Base-by-base conservation (phyloP, 2,329 filamentous ascomycete species). In the Exophiala mesophila region DNA sequence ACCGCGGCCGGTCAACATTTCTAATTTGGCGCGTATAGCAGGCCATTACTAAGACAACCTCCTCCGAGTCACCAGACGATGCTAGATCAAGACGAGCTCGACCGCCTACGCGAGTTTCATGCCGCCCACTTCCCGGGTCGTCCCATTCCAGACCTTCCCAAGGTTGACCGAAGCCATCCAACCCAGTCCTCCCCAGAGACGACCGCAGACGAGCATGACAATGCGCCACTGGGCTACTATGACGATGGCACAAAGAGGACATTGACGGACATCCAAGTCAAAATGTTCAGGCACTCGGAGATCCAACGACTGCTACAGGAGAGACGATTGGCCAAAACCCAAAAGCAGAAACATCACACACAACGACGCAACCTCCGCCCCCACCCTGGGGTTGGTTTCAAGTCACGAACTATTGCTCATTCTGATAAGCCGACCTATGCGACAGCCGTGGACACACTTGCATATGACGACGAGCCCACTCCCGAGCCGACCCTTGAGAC, bases 201-300 rank as follows among this genome's bases (percentile, higher is more conserved):
- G 7, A 9, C 3, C 12, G 15, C 18, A 10, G 31, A 53, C 8
- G 45, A 54, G 13, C 53, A 63, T 26, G 62, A 65, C 4, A 57
- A 64, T 13, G 83, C 86, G 57, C 78, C 68, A 1, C 70, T 96
- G 12, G 90, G 88, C 13, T 90, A 87, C 63, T 97, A 97, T 55
- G 65, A 77, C 1, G 89, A 97, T 58, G 89, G 90, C 3, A 78
- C 81, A 48, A 92, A 92, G 61, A 83, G 90, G 29, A 95, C 88
- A 13, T 71, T 97, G 56, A 96, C 89, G 7, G 86, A 96, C 58
- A 85, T 88, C 55, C 86, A 96, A 68, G 87, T 96, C 54, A 78
- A 79, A 39, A 90, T 95, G 48, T 96, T 96, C 61, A 77, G 89
- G 48, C 87, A 94, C 59, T 90, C 85, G 2, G 90, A 97, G 63